A percentile compares a stretch with the other conserved stretches of the same genome.
Evolutionary conservation across 257 asterid species (phyloP).

Genomic region (Solanum clarkiae): DNA sequence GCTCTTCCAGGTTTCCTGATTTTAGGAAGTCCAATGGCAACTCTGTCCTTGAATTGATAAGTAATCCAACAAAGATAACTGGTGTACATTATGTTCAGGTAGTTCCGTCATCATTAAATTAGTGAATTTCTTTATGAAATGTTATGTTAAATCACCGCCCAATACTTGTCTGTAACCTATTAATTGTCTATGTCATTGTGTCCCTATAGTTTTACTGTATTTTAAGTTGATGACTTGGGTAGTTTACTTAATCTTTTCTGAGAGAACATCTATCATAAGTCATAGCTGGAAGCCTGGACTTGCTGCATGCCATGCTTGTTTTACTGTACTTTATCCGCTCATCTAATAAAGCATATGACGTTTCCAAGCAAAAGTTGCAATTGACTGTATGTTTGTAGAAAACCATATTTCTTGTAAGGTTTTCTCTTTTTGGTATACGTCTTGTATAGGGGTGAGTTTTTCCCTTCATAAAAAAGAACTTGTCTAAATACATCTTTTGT

Average conservation of each 20-base stretch:
- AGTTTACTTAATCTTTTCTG: background rate
- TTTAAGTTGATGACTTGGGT: background rate
- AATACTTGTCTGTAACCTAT: background rate
- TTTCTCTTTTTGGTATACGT: background rate
- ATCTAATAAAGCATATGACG: background rate
- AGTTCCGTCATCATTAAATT: background rate
- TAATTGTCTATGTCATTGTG: background rate
- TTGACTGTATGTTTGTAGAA: background rate
- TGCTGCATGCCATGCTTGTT: background rate
- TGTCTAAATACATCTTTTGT: background rate
- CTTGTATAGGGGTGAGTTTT: background rate
- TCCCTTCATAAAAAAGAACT: background rate
- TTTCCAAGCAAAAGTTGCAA: background rate
- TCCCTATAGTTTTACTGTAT: background rate
- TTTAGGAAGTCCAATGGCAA: constrained; percentile 70
- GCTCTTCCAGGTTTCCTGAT: constrained; percentile 76
- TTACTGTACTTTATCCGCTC: background rate
- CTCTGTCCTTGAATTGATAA: constrained; percentile 74
- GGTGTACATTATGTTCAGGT: constrained; percentile 99
- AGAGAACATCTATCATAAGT: background rate
- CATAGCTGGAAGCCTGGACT: background rate
- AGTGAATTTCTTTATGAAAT: background rate
- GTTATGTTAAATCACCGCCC: background rate
- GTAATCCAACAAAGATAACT: constrained; percentile 79
- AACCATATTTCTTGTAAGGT: background rate